These are phyloP conservation scores for Trametes coccinea DNA, from an alignment of 768 basidiomycete species.

Conservation along the genomic window DNA sequence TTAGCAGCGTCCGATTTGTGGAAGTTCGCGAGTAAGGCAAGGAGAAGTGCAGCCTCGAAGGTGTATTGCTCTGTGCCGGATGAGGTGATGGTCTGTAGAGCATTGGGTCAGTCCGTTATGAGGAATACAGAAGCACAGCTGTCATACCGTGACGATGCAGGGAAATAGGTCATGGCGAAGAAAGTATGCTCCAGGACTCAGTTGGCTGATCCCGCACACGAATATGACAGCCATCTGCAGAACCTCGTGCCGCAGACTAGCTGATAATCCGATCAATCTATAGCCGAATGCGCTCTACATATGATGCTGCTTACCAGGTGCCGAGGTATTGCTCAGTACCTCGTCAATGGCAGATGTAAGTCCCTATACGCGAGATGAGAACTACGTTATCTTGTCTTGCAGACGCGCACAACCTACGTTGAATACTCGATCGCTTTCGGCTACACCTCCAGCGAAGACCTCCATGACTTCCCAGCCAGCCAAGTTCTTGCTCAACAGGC, in stretches of 20 bases:
- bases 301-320: slow-evolving; percentile 42
- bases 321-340: slow-evolving; percentile 44
- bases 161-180: slow-evolving; percentile 63
- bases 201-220: slow-evolving; percentile 57
- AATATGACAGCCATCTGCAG: slow-evolving; percentile 60
- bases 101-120: not conserved
- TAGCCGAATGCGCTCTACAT: not conserved
- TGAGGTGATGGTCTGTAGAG: slow-evolving; percentile 52
- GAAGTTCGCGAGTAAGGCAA: slow-evolving; percentile 67
- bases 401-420: slow-evolving; percentile 39
- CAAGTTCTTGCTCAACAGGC: slow-evolving; percentile 55
- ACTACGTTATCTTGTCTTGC: not conserved
- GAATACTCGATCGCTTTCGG: slow-evolving; percentile 58
- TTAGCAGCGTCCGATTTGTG: slow-evolving; percentile 72
- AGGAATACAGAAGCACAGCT: not conserved
- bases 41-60: slow-evolving; percentile 59
- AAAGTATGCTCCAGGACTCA: slow-evolving; percentile 74
- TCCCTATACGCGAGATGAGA: slow-evolving; percentile 36
- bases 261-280: slow-evolving; percentile 33
- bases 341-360: slow-evolving; percentile 50
- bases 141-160: slow-evolving; percentile 48
- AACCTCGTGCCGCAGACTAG: slow-evolving; percentile 48
- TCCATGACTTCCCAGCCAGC: slow-evolving; percentile 78
- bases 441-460: slow-evolving; percentile 60
- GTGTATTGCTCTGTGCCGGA: slow-evolving; percentile 56